These are phyloP conservation scores for Ustilago hordei DNA, from an alignment of 1,284 basidiomycete species.

Conservation along the genomic window DNA sequence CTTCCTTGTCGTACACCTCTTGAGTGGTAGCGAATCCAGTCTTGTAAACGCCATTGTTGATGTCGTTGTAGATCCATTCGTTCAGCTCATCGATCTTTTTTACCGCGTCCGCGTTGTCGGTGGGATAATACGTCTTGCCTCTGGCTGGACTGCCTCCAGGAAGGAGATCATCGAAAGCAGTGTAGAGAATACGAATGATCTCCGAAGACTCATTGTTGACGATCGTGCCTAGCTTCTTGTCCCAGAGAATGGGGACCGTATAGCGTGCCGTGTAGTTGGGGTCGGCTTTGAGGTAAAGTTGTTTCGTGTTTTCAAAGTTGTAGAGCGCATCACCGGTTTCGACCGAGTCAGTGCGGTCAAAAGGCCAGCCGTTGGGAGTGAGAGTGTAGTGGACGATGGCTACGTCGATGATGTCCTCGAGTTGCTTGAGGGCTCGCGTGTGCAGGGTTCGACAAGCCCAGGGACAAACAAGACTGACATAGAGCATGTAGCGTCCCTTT, in stretches of 20 bases:
- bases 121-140: slow-evolving; percentile 75
- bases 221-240: slow-evolving; percentile 85
- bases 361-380: slow-evolving; percentile 88
- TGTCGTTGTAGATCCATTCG: slow-evolving; percentile 76
- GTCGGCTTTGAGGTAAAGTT: slow-evolving; percentile 80
- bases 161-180: slow-evolving; percentile 56
- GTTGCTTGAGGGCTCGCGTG: slow-evolving; percentile 86
- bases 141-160: slow-evolving; percentile 34
- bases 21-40: slow-evolving; percentile 81
- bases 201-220: slow-evolving; percentile 77
- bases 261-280: slow-evolving; percentile 70
- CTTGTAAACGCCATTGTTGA: slow-evolving; percentile 77
- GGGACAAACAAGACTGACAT: slow-evolving; percentile 71
- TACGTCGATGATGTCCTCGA: slow-evolving; percentile 76
- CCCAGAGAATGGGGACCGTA: slow-evolving; percentile 82
- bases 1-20: slow-evolving; percentile 82
- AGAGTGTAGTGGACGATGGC: slow-evolving; percentile 82
- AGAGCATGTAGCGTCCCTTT: slow-evolving; percentile 74
- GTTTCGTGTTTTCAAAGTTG: slow-evolving; percentile 35
- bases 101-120: slow-evolving; percentile 15
- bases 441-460: slow-evolving; percentile 93
- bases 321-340: slow-evolving; percentile 69
- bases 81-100: slow-evolving; percentile 82
- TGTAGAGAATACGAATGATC: slow-evolving; percentile 88
- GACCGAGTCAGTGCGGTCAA: slow-evolving; percentile 68